Conservation (phyloP, 192 early-diverging fungal species). For the Backusella macrospora region DNA sequence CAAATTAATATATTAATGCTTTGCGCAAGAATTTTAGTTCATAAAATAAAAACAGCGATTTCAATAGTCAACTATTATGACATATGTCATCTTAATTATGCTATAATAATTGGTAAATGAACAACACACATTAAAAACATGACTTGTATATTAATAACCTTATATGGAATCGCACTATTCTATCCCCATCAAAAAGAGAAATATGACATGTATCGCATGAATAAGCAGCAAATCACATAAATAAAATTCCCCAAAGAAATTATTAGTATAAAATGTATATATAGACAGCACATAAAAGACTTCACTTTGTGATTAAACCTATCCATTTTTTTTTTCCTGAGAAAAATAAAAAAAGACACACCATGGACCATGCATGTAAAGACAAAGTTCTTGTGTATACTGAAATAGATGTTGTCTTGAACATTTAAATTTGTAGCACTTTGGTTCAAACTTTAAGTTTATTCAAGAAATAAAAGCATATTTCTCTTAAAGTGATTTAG, state of each 20-base stretch:
- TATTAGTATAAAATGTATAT: background rate
- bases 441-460: background rate
- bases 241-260: background rate
- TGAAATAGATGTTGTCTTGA: background rate
- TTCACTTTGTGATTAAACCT: background rate
- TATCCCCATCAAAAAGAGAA: background rate
- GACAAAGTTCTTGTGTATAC: background rate
- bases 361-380: background rate
- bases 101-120: background rate
- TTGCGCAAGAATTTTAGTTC: no score
- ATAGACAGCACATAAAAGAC: background rate
- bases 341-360: no score
- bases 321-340: background rate
- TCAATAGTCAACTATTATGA: background rate
- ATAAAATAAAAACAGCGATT: background rate
- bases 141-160: background rate
- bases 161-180: no score
- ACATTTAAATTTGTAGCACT: background rate
- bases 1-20: background rate
- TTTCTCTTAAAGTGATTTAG: background rate
- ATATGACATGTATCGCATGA: background rate
- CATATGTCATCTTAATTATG: background rate
- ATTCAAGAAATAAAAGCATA: background rate
- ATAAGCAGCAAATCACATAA: background rate
- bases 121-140: background rate